Evolutionary conservation across 1,284 basidiomycete genomes (phyloP), one percentile per base, ranked within the genome.

Genomic region (Apiotrichum mycotoxinovorans): DNA sequence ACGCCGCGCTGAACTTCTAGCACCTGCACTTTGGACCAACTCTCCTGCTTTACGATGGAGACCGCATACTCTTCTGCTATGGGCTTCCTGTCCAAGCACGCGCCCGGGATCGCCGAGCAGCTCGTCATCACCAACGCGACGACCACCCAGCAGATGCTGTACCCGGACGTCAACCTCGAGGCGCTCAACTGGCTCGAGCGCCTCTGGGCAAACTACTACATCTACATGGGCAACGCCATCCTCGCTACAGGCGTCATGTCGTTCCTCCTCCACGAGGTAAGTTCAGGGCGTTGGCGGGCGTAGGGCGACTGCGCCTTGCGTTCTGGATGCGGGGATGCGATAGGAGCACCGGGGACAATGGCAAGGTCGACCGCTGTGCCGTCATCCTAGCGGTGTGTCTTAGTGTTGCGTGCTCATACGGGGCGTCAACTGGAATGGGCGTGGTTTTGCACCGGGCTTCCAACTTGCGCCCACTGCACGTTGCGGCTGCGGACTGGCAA

Each of bases 161-260:
- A 80, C 57, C 64, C 65, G 34, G 75, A 64, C 50, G 58, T 77
- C 49, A 86, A 92, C 76, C 81, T 89, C 57, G 72, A 81, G 25
- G 79, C 83, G 53, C 81, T 94, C 51, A 85, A 77, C 69, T 88
- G 85, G 85, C 66, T 88, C 48, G 91, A 95, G 78, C 81, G 83
- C 54, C 79, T 84, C 66, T 94, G 91, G 91, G 85, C 73, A n/a
- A 60, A 60, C 50, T 94, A 89, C 87, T 94, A 95, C 74, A 79
- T 89, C 52, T 86, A 80, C 80, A 85, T 93, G 56, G 89, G 86
- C 62, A 95, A 96, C 81, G 93, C 94, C 0, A 77, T 95, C 61
- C 83, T 98, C 66, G 96, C 95, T 20, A 98, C 95, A 0, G 93
- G 95, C 60, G 80, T 98, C 61, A 87, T 92, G 84, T 91, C 89